A percentile compares a stretch with the other conserved stretches of the same genome.
Conservation (phyloP, 1,139 yeast species). For the Candida anutae region DNA sequence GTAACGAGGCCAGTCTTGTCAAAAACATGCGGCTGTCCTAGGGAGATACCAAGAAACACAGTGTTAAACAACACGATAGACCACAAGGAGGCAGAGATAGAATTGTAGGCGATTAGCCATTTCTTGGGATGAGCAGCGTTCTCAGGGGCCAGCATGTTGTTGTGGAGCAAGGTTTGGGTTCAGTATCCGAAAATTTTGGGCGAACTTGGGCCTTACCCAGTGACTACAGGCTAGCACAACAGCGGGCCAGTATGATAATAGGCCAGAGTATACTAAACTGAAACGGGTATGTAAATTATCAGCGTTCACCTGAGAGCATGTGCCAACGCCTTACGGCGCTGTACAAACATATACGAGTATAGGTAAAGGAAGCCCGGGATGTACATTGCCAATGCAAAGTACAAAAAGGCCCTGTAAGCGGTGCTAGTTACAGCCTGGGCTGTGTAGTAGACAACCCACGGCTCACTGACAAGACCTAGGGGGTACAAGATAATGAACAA, state of each 20-base stretch:
- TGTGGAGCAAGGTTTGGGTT: too few relatives aligned
- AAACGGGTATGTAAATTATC: too few relatives aligned
- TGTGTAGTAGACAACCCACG: slow-evolving; percentile 21
- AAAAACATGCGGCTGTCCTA: slow-evolving; percentile 56
- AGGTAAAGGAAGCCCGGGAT: slow-evolving; percentile 26
- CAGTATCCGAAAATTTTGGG: too few relatives aligned
- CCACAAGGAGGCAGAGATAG: slow-evolving; percentile 41
- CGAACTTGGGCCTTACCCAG: too few relatives aligned
- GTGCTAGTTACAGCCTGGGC: slow-evolving; percentile 9
- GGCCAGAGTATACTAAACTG: too few relatives aligned
- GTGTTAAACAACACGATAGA: slow-evolving; percentile 36
- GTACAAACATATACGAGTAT: slow-evolving; percentile 27
- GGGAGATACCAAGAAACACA: slow-evolving; percentile 22
- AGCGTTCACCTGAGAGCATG: too few relatives aligned
- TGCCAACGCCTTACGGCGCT: slow-evolving; percentile 18
- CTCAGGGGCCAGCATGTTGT: slow-evolving; percentile 2
- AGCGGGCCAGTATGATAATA: too few relatives aligned
- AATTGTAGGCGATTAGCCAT: slow-evolving; percentile 39
- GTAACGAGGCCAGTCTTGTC: slow-evolving; percentile 52
- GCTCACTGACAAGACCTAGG: slow-evolving; percentile 25
- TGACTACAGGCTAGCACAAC: too few relatives aligned
- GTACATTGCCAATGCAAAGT: slow-evolving; percentile 21
- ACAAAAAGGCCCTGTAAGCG: slow-evolving; percentile 16
- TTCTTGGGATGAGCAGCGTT: slow-evolving; percentile 21
- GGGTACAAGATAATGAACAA: slow-evolving; percentile 29